Evolutionary conservation across 305 asterid genomes (phyloP).

Genomic region (Fraxinus paxiana): DNA sequence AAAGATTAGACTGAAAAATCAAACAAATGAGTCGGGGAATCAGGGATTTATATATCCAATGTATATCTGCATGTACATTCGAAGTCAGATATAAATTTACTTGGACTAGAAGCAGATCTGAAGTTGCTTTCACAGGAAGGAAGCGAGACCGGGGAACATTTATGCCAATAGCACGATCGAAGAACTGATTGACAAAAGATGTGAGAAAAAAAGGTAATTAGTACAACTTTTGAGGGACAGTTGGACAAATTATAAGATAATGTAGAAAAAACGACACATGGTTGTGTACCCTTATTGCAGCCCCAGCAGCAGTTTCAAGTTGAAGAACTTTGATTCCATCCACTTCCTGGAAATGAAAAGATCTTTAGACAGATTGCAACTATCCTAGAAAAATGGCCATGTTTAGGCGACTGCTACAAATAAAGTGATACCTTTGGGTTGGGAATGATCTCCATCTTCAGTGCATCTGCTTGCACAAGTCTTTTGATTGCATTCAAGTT

Average conservation of each 20-base stretch:
- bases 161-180: conserved; percentile 77
- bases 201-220: background rate
- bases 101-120: conserved; percentile 94
- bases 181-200: conserved; percentile 47
- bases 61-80: background rate
- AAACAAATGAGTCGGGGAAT: conserved; percentile 14
- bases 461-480: conserved; percentile 68
- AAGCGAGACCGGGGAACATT: conserved; percentile 95
- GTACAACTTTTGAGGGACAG: conserved; percentile 1
- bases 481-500: conserved; percentile 76
- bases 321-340: conserved; percentile 89
- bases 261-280: conserved; percentile 12
- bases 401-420: conserved; percentile 4
- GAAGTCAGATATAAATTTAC: conserved; percentile 34
- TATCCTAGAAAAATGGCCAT: conserved; percentile 5
- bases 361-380: background rate
- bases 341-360: conserved; percentile 59
- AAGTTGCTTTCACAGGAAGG: conserved; percentile 94
- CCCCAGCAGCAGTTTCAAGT: conserved; percentile 98
- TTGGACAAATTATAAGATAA: background rate
- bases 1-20: conserved; percentile 79
- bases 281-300: conserved; percentile 72
- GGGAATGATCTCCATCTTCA: conserved; percentile 94
- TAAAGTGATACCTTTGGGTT: conserved; percentile 70
- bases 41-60: background rate